Conservation (phyloP, 1,139 yeast genomes). For the Protomyces inundatus region DNA sequence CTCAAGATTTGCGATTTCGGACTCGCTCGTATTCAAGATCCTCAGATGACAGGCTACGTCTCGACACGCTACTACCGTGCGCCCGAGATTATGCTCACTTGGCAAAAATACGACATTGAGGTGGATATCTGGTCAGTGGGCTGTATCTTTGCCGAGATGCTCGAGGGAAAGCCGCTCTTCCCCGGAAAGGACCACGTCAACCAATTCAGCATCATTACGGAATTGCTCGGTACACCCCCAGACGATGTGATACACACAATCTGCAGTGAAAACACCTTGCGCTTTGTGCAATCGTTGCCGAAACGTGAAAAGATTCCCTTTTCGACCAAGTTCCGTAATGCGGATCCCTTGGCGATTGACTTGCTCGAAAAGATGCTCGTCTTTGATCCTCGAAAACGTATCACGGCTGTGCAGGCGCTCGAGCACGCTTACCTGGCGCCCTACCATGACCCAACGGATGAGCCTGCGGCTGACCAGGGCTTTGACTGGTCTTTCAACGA, state of each 20-base stretch:
- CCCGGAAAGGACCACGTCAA: conserved; percentile 99
- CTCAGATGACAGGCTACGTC: conserved; percentile 98
- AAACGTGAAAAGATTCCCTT: conserved; percentile 88
- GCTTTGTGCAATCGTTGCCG: conserved; percentile 91
- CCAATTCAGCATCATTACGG: conserved; percentile 94
- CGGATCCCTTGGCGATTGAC: conserved; percentile 81
- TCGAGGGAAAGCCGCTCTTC: conserved; percentile 96
- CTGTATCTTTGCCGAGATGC: conserved; percentile 96
- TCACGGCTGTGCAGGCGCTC: conserved; percentile 84
- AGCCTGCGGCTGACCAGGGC: conserved; percentile 86
- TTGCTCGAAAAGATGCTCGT: conserved; percentile 82
- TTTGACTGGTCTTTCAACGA: conserved; percentile 99
- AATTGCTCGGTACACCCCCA: conserved; percentile 93
- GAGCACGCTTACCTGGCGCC: conserved; percentile 90
- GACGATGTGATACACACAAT: conserved; percentile 92
- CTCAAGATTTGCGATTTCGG: conserved; percentile 90
- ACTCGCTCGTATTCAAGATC: conserved; percentile 92
- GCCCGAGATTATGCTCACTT: conserved; percentile 97
- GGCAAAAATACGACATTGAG: conserved; percentile 99
- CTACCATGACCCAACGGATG: conserved; percentile 98
- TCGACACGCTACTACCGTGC: conserved; percentile 96
- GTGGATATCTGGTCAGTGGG: conserved; percentile 99
- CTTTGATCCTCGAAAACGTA: conserved; percentile 89
- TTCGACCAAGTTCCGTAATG: conserved; percentile 71
- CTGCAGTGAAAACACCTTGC: conserved; percentile 88